phyloP scores from a whole-genome alignment of 169 alveolate species.

The Eimeria mitis region DNA sequence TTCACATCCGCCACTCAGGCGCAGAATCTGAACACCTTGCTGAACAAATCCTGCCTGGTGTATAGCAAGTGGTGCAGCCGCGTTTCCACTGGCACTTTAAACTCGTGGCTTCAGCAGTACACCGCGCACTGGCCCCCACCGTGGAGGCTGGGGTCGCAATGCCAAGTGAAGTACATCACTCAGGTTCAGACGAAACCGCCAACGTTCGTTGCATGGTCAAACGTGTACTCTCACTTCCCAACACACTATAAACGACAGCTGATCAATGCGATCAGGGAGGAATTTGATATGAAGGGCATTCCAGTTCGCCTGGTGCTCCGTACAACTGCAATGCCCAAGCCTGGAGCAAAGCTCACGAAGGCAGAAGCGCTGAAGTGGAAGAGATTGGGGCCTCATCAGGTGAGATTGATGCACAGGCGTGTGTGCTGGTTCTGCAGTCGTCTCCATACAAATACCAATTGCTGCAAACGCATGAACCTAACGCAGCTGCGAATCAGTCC shows the following conservation, averaged over 20 bases:
- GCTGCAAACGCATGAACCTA: background rate
- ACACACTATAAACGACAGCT: conserved; percentile 88
- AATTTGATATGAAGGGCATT: conserved; percentile 83
- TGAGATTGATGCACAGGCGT: background rate
- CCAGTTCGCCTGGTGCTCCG: conserved; percentile 86
- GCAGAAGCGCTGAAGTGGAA: conserved; percentile 86
- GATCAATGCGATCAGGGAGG: conserved; percentile 86
- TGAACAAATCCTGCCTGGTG: conserved; percentile 67
- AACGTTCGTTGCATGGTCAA: conserved; percentile 90
- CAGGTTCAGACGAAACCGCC: conserved; percentile 87
- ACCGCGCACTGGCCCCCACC: conserved; percentile 88
- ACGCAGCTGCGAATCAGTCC: background rate
- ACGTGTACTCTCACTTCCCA: conserved; percentile 88
- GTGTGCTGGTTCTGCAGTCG: background rate
- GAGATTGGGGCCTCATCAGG: conserved; percentile 86
- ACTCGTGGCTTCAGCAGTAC: conserved; percentile 83
- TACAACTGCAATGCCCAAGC: conserved; percentile 87
- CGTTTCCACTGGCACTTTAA: conserved; percentile 81
- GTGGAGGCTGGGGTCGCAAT: conserved; percentile 90
- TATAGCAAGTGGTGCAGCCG: conserved; percentile 82
- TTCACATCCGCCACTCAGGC: conserved; percentile 82
- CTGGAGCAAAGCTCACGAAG: conserved; percentile 80
- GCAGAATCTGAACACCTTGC: conserved; percentile 78
- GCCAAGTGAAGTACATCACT: conserved; percentile 87
- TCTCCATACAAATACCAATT: background rate